Base-by-base conservation (phyloP, 1,284 basidiomycete species). In the Irpex sp. region DNA sequence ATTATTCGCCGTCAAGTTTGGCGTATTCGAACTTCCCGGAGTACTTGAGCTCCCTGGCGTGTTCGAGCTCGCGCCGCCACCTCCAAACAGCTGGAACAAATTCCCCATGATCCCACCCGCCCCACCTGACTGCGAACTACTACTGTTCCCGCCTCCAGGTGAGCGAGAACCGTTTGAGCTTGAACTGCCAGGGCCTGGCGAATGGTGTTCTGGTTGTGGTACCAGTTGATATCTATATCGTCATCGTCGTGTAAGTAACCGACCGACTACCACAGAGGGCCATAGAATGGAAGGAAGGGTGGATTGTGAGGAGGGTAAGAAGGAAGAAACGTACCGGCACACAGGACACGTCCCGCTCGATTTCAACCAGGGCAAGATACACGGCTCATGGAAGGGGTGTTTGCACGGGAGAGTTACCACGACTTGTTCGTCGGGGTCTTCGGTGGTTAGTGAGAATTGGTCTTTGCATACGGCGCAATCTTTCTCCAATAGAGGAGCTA, bases 271-370 rank as follows among this genome's bases (percentile, higher is more conserved):
- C 21, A 26, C 21, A 26, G 3, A 26, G 21, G 21, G 21, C 21
- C 21, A 26, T 26, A 26, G 21, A 1, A 26, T 26, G 21, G 21
- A 3, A 26, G 21, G 6, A 39, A 39, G 37, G 37, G 13, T 39
- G 5, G n/a, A 39, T 39, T 13, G 15, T 2, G 37, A 39, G 37
- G 37, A 4, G 37, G 4, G 37, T 1, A 15, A 39, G 37, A 39
- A 39, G 26, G n/a, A 46, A 13, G 37, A 43, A 53, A 71, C 84
- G 43, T 71, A 90, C 85, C 92, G 83, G 79, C 92, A 94, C 9
- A 93, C 90, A 39, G 92, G 92, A 76, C 92, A 94, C 46, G 92
- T 94, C 3, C 88, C 92, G 65, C 88, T 92, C 1, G 87, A 88
- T 69, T 89, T 91, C 19, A 94, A 76, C 92, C 92, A 94, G 0